Evolutionary conservation across 495 filamentous ascomycete species (phyloP).

Genomic region (Penicillium canescens): DNA sequence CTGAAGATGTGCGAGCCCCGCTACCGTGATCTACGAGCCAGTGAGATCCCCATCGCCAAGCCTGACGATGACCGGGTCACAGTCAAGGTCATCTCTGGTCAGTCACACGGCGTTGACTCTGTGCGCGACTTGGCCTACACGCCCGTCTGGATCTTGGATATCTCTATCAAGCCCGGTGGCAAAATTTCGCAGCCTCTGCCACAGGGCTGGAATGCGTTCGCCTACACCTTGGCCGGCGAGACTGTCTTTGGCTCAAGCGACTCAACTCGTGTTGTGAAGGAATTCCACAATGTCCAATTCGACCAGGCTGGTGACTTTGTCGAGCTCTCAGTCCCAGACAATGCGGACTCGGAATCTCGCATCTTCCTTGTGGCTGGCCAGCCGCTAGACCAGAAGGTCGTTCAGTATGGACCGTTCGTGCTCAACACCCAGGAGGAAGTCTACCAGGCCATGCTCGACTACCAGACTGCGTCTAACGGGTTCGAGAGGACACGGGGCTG

Average conservation of each 20-base stretch:
- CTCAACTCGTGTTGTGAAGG: conserved; percentile 55
- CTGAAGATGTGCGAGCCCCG: conserved; percentile 88
- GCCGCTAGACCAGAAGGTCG: conserved; percentile 86
- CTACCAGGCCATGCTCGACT: conserved; percentile 88
- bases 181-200: conserved; percentile 73
- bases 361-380: conserved; percentile 85
- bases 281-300: conserved; percentile 91
- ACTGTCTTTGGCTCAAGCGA: conserved; percentile 65
- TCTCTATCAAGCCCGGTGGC: conserved; percentile 79
- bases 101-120: conserved; percentile 77
- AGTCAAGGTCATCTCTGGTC: conserved; percentile 88
- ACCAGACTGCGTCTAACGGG: conserved; percentile 78
- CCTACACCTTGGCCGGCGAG: conserved; percentile 73
- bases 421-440: conserved; percentile 81
- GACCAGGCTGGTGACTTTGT: conserved; percentile 76
- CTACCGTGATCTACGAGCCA: conserved; percentile 78
- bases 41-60: conserved; percentile 72
- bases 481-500: conserved; percentile 85
- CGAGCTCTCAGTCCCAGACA: conserved; percentile 64
- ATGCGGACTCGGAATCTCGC: conserved; percentile 62
- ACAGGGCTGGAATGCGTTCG: conserved; percentile 86
- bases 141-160: conserved; percentile 89
- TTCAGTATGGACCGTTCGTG: conserved; percentile 97
- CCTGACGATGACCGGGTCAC: conserved; percentile 70
- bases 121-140: conserved; percentile 92